Conservation (phyloP, 208 protist species). For the Pavlovales sp. region DNA sequence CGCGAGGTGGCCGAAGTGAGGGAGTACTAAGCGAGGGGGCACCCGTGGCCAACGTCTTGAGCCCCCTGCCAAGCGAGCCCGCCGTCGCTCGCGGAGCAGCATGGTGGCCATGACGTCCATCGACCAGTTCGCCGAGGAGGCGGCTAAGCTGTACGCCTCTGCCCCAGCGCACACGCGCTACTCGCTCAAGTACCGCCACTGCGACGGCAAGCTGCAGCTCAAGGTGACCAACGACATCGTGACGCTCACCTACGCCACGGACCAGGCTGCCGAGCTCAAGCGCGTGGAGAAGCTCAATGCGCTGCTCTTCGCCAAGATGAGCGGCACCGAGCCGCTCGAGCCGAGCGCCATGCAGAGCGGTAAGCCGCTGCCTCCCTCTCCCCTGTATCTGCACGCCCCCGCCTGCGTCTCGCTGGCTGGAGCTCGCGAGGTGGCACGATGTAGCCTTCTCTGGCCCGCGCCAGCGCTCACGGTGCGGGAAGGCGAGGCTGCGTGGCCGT, state of each 20-base stretch:
- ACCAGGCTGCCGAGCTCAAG: neutral
- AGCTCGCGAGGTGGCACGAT: too few relatives aligned
- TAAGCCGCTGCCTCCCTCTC: too few relatives aligned
- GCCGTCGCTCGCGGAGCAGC: neutral
- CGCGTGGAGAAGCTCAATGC: conserved; percentile 5
- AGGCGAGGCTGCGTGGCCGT: too few relatives aligned
- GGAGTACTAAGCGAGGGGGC: too few relatives aligned
- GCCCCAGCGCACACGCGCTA: conserved; percentile 12
- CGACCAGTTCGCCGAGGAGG: neutral
- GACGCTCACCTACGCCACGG: neutral
- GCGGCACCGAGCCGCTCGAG: neutral
- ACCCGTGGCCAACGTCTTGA: too few relatives aligned
- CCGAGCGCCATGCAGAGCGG: too few relatives aligned
- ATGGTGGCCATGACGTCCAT: neutral
- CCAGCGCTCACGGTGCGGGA: too few relatives aligned
- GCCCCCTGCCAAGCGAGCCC: too few relatives aligned
- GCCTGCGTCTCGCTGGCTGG: too few relatives aligned
- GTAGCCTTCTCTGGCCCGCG: too few relatives aligned
- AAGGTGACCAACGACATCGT: conserved; percentile 26
- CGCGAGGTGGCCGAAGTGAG: too few relatives aligned
- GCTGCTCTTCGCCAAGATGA: neutral
- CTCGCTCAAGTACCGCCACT: conserved; percentile 18
- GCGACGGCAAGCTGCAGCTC: conserved; percentile 15
- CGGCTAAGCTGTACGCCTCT: neutral
- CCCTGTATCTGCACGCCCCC: too few relatives aligned